phyloP scores from a whole-genome alignment of 2,329 filamentous ascomycete genomes.

The Aspergillus texensis region DNA sequence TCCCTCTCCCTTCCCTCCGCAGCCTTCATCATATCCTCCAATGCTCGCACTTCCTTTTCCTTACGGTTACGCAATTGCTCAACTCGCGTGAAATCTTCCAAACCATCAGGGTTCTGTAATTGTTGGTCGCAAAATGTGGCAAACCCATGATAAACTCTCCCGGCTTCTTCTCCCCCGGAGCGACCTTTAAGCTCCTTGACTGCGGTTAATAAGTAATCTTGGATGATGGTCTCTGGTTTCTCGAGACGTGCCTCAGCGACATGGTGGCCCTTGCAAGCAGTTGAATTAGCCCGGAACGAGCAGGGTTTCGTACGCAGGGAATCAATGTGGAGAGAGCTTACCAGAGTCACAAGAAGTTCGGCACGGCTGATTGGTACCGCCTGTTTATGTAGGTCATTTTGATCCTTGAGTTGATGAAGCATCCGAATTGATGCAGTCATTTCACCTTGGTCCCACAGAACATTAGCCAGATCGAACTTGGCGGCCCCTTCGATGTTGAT shows the following conservation, averaged over 20 bases:
- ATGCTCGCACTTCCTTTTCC: constrained; percentile 74
- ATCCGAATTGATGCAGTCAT: constrained; percentile 86
- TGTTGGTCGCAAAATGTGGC: constrained; percentile 95
- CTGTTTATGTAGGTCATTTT: constrained; percentile 66
- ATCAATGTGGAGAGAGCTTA: constrained; percentile 35
- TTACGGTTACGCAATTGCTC: constrained; percentile 79
- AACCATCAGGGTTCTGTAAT: constrained; percentile 78
- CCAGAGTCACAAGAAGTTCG: constrained; percentile 80
- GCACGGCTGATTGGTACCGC: constrained; percentile 72
- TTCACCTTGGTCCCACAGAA: constrained; percentile 93
- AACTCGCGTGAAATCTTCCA: constrained; percentile 82
- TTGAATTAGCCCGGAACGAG: constrained; percentile 1
- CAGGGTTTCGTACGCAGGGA: neutral
- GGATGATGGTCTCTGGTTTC: constrained; percentile 87
- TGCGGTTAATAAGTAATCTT: constrained; percentile 80
- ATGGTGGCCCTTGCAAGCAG: constrained; percentile 66
- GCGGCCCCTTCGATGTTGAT: constrained; percentile 76
- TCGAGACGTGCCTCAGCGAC: constrained; percentile 88
- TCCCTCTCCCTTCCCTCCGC: constrained; percentile 56
- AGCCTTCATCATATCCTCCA: constrained; percentile 62
- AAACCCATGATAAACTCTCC: constrained; percentile 91
- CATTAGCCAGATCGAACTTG: constrained; percentile 80
- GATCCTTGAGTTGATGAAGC: constrained; percentile 71
- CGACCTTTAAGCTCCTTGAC: constrained; percentile 76
- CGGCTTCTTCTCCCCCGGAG: constrained; percentile 71